Evolutionary conservation across 2,329 filamentous ascomycete species (phyloP).

Genomic region (Verticillium klebahnii): DNA sequence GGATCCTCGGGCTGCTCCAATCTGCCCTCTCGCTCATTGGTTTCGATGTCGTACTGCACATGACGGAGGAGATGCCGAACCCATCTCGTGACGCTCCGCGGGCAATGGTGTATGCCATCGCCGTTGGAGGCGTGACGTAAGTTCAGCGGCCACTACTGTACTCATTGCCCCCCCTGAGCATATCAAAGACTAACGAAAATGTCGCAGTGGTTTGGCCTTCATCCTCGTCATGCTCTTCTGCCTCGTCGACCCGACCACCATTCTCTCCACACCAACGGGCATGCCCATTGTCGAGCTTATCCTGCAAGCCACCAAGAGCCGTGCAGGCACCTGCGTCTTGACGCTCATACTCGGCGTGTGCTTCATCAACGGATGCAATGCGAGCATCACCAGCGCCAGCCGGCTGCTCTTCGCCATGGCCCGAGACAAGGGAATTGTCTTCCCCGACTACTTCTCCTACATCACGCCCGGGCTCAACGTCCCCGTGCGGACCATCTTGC

Average conservation of each 20-base stretch:
- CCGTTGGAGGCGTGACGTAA: slow-evolving; percentile 36
- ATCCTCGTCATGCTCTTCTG: slow-evolving; percentile 38
- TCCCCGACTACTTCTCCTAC: slow-evolving; percentile 21
- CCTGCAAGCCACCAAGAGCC: slow-evolving; percentile 33
- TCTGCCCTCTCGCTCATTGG: slow-evolving; percentile 29
- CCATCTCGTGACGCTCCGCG: slow-evolving; percentile 33
- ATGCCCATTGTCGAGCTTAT: slow-evolving; percentile 43
- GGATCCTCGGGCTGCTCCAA: slow-evolving; percentile 42
- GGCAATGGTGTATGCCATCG: slow-evolving; percentile 37
- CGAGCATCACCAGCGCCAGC: slow-evolving; percentile 36
- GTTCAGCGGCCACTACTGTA: slow-evolving; percentile 10
- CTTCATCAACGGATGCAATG: slow-evolving; percentile 41
- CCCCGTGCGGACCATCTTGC: slow-evolving; percentile 33
- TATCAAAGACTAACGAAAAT: neutral
- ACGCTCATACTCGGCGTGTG: slow-evolving; percentile 35
- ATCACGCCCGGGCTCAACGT: slow-evolving; percentile 33
- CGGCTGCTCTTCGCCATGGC: slow-evolving; percentile 41
- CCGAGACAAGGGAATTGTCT: slow-evolving; percentile 34
- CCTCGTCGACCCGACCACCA: slow-evolving; percentile 28
- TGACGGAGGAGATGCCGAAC: slow-evolving; percentile 42
- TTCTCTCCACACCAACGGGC: slow-evolving; percentile 31
- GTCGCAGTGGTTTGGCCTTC: slow-evolving; percentile 26
- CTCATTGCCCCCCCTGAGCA: neutral
- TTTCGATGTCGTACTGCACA: slow-evolving; percentile 38
- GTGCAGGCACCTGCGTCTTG: slow-evolving; percentile 33